Evolutionary conservation across 2,329 filamentous ascomycete species (phyloP), one percentile per base, ranked within the genome.

Genomic region (Verticillium zaregamsianum): DNA sequence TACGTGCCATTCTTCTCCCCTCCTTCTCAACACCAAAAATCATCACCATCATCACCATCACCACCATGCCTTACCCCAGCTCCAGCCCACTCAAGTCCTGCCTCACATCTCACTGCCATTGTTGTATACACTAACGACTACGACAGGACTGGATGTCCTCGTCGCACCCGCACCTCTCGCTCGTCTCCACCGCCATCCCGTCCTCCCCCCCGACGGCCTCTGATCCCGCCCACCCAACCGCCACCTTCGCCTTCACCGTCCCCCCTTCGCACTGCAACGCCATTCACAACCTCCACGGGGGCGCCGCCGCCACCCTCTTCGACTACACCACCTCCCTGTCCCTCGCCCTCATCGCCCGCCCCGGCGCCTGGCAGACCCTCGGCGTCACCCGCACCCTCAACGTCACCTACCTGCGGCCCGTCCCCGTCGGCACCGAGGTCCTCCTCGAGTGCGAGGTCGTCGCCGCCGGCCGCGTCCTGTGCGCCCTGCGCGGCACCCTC

Each of bases 331-430:
- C 90, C 0, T 85, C 85, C 3, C 71, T 85, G 20, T 78, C 86
- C 3, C 73, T 91, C 14, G 73, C 81, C 11, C 79, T 87, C 40
- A 72, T 89, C 59, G 81, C 82, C 55, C 76, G 76, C 25, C 84
- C 83, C 0, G 88, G 86, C 6, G 86, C 82, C 71, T 90, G 89
- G 83, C 75, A 80, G 61, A 77, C 75, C 45, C 79, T 87, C 28
- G 89, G 89, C 40, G 88, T 92, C 31, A 86, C 80, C 69, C 82
- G 89, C 62, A 87, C 85, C 31, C 78, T 92, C 60, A 86, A 82
- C 68, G 81, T 89, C 52, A 90, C 86, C 0, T 92, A 90, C 71
- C 74, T 92, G 63, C 80, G 87, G 1, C 89, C 89, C 1, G 80
- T 83, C 3, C 82, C 83, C 1, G 69, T 72, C 14, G 86, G 83